Evolutionary conservation across 306 rosid genomes (phyloP), one percentile per base, ranked within the genome.

Genomic region (Castanopsis chinensis): DNA sequence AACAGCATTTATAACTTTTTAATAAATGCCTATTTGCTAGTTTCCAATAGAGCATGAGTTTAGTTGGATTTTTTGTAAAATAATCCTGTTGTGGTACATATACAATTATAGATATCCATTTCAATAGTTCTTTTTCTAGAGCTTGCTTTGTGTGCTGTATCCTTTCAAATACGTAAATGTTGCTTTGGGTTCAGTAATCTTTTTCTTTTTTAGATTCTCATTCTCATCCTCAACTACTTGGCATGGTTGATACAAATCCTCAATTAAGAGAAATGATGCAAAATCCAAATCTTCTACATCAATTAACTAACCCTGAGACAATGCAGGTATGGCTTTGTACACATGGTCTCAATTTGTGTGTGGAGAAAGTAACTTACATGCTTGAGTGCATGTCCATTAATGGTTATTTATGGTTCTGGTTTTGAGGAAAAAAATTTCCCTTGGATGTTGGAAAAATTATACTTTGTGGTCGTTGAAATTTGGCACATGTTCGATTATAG

Each of bases 211-310:
- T 76, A 85, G 88, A 79, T 89, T 77, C 77, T 89, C 49, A 83
- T 32, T 69, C 76, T 83, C 52, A 89, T 56, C 93, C 93, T 4
- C 89, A 89, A 64, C 75, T 85, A 14, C 83, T 85, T 1, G 77
- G 75, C 80, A 85, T 89, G 86, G 82, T 81, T 74, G 91, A 89
- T 83, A 19, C 37, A 80, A 87, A 85, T 74, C 87, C 92, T 83
- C 93, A 85, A 79, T 80, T 83, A 60, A 83, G 91, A 79, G 93
- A 89, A 77, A 87, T 85, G 90, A 89, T 89, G 89, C 93, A 87
- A 81, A 87, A 87, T 76, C 91, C 91, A 41, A 86, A 89, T 43
- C 80, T 89, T 49, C 76, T 89, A 52, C 86, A 87, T n/a, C 89
- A 85, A 73, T 74, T 89, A 73, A 74, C 88, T 71, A 87, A 83